Evolutionary conservation across 2,329 filamentous ascomycete species (phyloP).

Genomic region (Cladophialophora psammophila): DNA sequence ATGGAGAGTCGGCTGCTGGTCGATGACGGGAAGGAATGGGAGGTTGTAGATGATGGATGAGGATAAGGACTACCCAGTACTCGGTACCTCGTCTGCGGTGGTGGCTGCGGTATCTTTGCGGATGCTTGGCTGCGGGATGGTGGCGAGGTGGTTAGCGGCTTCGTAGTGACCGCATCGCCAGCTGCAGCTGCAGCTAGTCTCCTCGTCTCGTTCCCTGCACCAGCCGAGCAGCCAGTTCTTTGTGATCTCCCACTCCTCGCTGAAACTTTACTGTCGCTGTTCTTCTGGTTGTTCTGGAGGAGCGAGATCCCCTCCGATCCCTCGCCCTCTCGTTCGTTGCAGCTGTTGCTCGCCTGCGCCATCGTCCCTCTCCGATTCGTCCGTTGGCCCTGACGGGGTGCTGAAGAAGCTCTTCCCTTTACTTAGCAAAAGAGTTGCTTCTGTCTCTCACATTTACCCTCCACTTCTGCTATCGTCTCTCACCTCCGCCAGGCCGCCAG

Average conservation of each 20-base stretch:
- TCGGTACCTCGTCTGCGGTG: no score
- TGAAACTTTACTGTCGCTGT: slow-evolving; percentile 25
- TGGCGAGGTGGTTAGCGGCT: background rate
- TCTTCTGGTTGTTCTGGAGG: background rate
- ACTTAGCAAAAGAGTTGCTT: slow-evolving; percentile 25
- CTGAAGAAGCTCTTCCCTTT: slow-evolving; percentile 23
- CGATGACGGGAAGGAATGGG: no score
- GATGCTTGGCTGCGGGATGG: background rate
- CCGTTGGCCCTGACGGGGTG: slow-evolving; percentile 7
- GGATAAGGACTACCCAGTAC: background rate
- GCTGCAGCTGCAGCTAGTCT: slow-evolving; percentile 13
- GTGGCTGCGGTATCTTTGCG: background rate
- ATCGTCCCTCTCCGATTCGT: slow-evolving; percentile 31
- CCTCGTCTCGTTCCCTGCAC: no score
- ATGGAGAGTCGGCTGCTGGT: no score
- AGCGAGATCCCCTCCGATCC: background rate
- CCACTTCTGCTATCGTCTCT: slow-evolving; percentile 8
- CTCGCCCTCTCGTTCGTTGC: slow-evolving; percentile 14
- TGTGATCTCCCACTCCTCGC: background rate
- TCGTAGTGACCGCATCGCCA: slow-evolving; percentile 9
- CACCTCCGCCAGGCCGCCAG: slow-evolving; percentile 24
- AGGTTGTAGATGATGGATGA: background rate
- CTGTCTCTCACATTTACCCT: slow-evolving; percentile 19
- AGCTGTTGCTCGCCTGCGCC: slow-evolving; percentile 27
- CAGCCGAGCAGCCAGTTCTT: no score